These are phyloP conservation scores for Fusarium sterilihyphosum DNA, from an alignment of 2,329 filamentous ascomycete species.

Conservation along the genomic window DNA sequence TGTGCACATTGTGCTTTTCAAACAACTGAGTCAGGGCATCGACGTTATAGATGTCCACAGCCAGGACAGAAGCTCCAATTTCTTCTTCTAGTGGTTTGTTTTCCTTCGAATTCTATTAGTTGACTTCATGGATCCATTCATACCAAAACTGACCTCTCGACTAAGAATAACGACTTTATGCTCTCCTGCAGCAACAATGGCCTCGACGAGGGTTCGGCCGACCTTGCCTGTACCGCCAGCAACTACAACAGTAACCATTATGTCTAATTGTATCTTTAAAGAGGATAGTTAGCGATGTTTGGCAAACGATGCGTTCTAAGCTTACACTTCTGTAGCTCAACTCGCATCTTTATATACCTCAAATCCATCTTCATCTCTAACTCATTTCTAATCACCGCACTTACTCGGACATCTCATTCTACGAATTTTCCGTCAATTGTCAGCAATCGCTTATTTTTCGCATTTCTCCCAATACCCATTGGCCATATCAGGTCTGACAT, in stretches of 20 bases:
- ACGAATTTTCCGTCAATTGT: background rate
- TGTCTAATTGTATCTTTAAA: background rate
- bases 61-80: background rate
- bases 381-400: background rate
- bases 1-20: constrained; percentile 7
- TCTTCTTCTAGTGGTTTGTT: background rate
- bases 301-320: background rate
- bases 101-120: background rate
- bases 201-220: background rate
- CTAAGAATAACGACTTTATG: background rate
- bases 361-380: background rate
- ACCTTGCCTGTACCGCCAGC: constrained; percentile 15
- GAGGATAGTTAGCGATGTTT: background rate
- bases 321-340: no score
- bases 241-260: constrained; percentile 12
- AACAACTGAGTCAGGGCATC: background rate
- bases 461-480: background rate
- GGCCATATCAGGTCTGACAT: background rate
- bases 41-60: background rate
- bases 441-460: constrained; percentile 3
- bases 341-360: background rate
- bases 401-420: background rate
- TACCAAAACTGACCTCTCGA: background rate
- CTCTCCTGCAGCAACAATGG: background rate
- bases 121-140: accelerated